Evolutionary conservation across 768 basidiomycete genomes (phyloP).

Genomic region (Pleurotus eryngii): DNA sequence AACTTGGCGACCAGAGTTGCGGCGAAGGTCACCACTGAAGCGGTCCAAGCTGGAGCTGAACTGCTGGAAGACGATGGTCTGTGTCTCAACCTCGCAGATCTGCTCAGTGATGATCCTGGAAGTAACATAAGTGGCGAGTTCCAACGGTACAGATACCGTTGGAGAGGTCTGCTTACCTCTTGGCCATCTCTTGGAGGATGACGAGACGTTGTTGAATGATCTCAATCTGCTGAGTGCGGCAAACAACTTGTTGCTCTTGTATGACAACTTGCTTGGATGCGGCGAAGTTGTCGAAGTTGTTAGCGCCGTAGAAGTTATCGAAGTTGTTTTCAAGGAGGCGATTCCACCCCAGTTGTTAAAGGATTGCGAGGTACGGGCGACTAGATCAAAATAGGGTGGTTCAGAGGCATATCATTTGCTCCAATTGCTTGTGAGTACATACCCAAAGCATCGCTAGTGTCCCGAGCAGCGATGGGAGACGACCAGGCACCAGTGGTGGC

Average conservation of each 20-base stretch:
- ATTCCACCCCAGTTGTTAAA: slow-evolving; percentile 38
- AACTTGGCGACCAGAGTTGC: slow-evolving; percentile 32
- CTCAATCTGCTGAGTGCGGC: slow-evolving; percentile 31
- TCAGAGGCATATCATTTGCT: not conserved
- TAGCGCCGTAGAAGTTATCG: slow-evolving; percentile 43
- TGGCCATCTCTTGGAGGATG: slow-evolving; percentile 44
- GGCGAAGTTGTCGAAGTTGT: slow-evolving; percentile 37
- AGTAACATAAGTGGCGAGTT: not conserved
- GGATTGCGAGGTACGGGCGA: slow-evolving; percentile 14
- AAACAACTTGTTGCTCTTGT: slow-evolving; percentile 32
- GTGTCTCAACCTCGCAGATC: slow-evolving; percentile 49
- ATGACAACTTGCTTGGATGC: slow-evolving; percentile 30
- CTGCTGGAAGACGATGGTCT: slow-evolving; percentile 42
- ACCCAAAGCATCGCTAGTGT: slow-evolving; percentile 24
- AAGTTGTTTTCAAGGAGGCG: slow-evolving; percentile 32
- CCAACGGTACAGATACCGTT: no score
- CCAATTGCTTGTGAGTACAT: slow-evolving; percentile 1
- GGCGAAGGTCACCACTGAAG: slow-evolving; percentile 40
- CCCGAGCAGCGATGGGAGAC: slow-evolving; percentile 21
- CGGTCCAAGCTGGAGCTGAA: slow-evolving; percentile 35
- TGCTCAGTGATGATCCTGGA: slow-evolving; percentile 41
- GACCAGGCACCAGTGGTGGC: slow-evolving; percentile 27
- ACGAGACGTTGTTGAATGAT: slow-evolving; percentile 46
- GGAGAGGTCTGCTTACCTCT: slow-evolving; percentile 26
- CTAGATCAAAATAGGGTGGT: slow-evolving; percentile 4